A percentile compares a stretch with the other conserved stretches of the same genome.
Evolutionary conservation across 225 moss, liverwort and hornwort genomes (phyloP).

Genomic region (Thuidium tamariscinum): DNA sequence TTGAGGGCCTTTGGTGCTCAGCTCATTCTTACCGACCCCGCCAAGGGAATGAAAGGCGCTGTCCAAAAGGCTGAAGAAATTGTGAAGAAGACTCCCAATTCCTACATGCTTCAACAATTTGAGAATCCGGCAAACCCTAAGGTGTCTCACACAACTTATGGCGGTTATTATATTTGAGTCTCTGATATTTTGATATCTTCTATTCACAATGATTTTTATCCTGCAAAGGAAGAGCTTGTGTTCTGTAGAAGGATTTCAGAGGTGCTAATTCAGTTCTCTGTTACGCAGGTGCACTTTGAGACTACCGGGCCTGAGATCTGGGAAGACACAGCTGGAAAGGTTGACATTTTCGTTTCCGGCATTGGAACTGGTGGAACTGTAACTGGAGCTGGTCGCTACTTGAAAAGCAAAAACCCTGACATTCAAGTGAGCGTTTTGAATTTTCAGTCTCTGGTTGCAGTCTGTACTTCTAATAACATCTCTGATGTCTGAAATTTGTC

Average conservation of each 20-base stretch:
- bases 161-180: neutral
- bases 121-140: slow-evolving; percentile 98
- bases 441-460: neutral
- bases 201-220: neutral
- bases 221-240: neutral
- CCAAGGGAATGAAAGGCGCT: slow-evolving; percentile 99
- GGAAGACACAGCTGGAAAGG: slow-evolving; percentile 93
- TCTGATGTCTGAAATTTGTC: neutral
- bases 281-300: slow-evolving; percentile 83
- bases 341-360: slow-evolving; percentile 75
- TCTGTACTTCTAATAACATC: neutral
- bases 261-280: neutral
- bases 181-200: neutral
- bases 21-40: slow-evolving; percentile 85
- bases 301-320: slow-evolving; percentile 99
- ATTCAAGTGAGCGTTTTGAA: slow-evolving; percentile 41
- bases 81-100: slow-evolving; percentile 72
- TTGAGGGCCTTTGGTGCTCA: slow-evolving; percentile 96
- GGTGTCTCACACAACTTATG: slow-evolving; percentile 14
- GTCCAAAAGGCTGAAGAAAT: slow-evolving; percentile 97
- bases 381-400: slow-evolving; percentile 79
- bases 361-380: slow-evolving; percentile 99
- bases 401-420: slow-evolving; percentile 83
- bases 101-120: slow-evolving; percentile 99
- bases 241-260: neutral